Percentiles rank a stretch among this genome's conserved stretches.
Evolutionary conservation across 495 filamentous ascomycete genomes (phyloP).

Genomic region (Penicillium subrubescens): DNA sequence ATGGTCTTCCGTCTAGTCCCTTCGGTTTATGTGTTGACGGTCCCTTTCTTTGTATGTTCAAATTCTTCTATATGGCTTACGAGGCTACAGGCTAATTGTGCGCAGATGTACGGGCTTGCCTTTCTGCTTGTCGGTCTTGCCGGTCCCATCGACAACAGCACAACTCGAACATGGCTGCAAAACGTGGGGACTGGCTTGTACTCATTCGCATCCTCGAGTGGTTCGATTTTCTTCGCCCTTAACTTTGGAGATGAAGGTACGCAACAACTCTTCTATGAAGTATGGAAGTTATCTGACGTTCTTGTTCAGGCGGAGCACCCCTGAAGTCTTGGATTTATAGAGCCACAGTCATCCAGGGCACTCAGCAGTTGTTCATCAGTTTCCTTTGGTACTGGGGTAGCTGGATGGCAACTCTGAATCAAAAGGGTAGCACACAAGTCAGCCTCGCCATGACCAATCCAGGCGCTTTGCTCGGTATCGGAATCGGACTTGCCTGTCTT

Average conservation of each 20-base stretch:
- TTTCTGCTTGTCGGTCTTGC: conserved; percentile 46
- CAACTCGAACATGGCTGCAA: conserved; percentile 51
- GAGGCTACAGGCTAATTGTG: neutral
- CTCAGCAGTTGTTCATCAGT: conserved; percentile 63
- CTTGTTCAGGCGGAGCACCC: conserved; percentile 50
- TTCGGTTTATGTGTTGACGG: conserved; percentile 57
- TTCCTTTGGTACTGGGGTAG: conserved; percentile 68
- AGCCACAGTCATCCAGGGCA: conserved; percentile 62
- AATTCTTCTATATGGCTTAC: neutral
- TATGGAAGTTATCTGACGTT: conserved; percentile 18
- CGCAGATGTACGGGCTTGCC: conserved; percentile 55
- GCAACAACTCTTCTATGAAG: neutral
- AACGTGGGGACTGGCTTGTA: conserved; percentile 64
- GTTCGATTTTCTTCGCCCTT: conserved; percentile 64
- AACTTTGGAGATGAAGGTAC: conserved; percentile 65
- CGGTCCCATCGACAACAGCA: conserved; percentile 39
- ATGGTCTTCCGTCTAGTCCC: conserved; percentile 56
- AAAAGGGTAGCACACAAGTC: conserved; percentile 17
- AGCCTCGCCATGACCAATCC: conserved; percentile 41
- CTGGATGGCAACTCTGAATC: conserved; percentile 23
- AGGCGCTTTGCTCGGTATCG: conserved; percentile 45
- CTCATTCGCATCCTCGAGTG: conserved; percentile 58
- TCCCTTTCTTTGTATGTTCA: conserved; percentile 32
- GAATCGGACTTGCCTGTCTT: conserved; percentile 57
- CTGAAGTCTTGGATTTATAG: conserved; percentile 64